Base-by-base conservation (phyloP, 1,139 yeast genomes). In the Lodderomyces orthopsilosis region DNA sequence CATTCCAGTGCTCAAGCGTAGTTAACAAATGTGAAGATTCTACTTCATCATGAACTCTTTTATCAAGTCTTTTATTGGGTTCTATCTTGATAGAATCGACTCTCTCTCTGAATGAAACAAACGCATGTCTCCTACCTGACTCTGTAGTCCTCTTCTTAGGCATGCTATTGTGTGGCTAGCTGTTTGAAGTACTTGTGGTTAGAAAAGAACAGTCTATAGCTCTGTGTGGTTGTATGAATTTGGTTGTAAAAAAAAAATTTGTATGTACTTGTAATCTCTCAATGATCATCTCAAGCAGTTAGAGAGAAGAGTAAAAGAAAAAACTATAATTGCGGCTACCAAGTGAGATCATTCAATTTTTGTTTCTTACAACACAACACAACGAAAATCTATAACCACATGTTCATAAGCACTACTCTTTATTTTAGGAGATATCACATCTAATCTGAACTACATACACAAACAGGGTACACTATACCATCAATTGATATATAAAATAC, bases 61-160 rank as follows among this genome's bases (percentile, higher is more conserved):
- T 79, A 35, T 74, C 70, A 40, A 86, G 68, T 48, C 79, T 77
- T 48, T 84, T 75, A 26, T 79, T 76, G 0, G 97, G 97, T 58
- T 90, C 97, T 47, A 93, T 90, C 58, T 84, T 83, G 49, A 93
- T 79, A 22, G 85, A 70, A 51, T 93, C 97, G 14, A 91, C 80
- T 47, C 95, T 77, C 52, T 91, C 96, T 50, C 83, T 78, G 59
- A 90, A 90, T 2, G 96, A 86, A 30, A 79, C 70, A 58, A 77
- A 89, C 8, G 83, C 79, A 61, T 75, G 85, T 53, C 82, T 74
- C 56, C 83, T 79, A 9, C 74, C 54, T 4, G 86, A 74, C 55
- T 76, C 71, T 0, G 85, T 77, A 8, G 83, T 67, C 50, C 72
- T 75, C 37, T 59, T 52, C 42, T 53, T 50, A 21, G 45, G 35